These are phyloP conservation scores for Geotrichum ghanense DNA, from an alignment of 805 yeast species.

Conservation along the genomic window DNA sequence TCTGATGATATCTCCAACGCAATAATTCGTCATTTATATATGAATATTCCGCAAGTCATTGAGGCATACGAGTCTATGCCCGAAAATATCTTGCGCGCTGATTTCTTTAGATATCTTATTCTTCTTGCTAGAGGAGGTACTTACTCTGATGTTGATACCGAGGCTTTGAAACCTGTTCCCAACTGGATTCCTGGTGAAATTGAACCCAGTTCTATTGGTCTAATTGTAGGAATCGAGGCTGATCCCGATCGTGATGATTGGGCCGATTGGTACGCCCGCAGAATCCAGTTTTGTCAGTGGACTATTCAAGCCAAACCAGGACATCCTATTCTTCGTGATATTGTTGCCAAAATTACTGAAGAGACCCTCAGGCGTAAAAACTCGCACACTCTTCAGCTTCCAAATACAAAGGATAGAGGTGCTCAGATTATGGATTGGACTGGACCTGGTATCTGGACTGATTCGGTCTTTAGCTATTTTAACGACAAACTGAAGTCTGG, in stretches of 20 bases:
- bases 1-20: constrained; percentile 58
- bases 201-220: constrained; percentile 41
- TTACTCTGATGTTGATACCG: constrained; percentile 85
- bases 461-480: constrained; percentile 66
- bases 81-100: constrained; percentile 74
- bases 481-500: constrained; percentile 22
- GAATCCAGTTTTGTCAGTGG: constrained; percentile 97
- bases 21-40: constrained; percentile 45
- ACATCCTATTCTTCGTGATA: constrained; percentile 77
- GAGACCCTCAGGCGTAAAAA: constrained; percentile 48
- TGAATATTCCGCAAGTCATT: constrained; percentile 63
- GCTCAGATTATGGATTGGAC: constrained; percentile 88
- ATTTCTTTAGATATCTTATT: constrained; percentile 82
- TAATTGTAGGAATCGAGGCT: constrained; percentile 87
- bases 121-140: constrained; percentile 87
- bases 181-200: constrained; percentile 57
- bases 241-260: constrained; percentile 95
- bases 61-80: constrained; percentile 73
- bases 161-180: constrained; percentile 56
- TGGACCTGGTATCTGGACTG: constrained; percentile 95
- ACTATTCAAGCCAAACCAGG: constrained; percentile 83
- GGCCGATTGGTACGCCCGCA: constrained; percentile 84
- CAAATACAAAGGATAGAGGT: constrained; percentile 53
- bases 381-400: constrained; percentile 34
- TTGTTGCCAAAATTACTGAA: constrained; percentile 69